These are phyloP conservation scores for Parastagonospora nodorum DNA, from an alignment of 2,329 filamentous ascomycete genomes.

Conservation along the genomic window DNA sequence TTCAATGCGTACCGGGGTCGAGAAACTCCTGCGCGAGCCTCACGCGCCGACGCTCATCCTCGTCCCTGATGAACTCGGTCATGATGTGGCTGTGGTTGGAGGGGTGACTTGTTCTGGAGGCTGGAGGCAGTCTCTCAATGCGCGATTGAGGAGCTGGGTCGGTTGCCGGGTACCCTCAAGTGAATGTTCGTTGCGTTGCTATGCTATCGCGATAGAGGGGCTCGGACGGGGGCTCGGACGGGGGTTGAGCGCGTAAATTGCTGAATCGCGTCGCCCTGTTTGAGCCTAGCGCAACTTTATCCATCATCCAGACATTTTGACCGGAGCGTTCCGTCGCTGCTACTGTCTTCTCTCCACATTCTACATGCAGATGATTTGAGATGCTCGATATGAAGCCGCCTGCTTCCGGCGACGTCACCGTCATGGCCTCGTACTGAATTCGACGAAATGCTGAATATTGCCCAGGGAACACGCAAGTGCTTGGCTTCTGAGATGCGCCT, in stretches of 20 bases:
- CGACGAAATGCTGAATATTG: too few relatives aligned
- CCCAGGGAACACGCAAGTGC: too few relatives aligned
- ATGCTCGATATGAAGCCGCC: too few relatives aligned
- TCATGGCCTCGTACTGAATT: too few relatives aligned
- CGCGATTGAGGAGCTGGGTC: not conserved
- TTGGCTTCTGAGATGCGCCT: too few relatives aligned
- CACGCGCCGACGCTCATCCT: constrained; percentile 81
- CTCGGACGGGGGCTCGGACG: constrained; percentile 16
- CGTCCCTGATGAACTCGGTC: constrained; percentile 67
- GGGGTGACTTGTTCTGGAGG: not conserved
- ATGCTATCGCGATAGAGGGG: constrained; percentile 20
- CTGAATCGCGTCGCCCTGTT: constrained; percentile 9
- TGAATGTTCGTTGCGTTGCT: constrained; percentile 4
- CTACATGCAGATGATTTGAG: too few relatives aligned
- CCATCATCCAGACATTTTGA: too few relatives aligned
- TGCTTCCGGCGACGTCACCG: not conserved
- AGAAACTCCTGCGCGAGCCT: constrained; percentile 90
- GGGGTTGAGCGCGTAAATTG: constrained; percentile 23
- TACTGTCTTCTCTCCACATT: too few relatives aligned
- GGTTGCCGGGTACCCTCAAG: too few relatives aligned
- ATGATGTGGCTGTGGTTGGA: constrained; percentile 17
- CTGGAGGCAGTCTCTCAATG: not conserved
- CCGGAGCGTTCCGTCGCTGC: too few relatives aligned
- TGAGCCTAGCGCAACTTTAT: too few relatives aligned
- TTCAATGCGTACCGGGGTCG: constrained; percentile 74